Conservation (phyloP, 2,329 filamentous ascomycete species). For the Hypomyces rosellus region DNA sequence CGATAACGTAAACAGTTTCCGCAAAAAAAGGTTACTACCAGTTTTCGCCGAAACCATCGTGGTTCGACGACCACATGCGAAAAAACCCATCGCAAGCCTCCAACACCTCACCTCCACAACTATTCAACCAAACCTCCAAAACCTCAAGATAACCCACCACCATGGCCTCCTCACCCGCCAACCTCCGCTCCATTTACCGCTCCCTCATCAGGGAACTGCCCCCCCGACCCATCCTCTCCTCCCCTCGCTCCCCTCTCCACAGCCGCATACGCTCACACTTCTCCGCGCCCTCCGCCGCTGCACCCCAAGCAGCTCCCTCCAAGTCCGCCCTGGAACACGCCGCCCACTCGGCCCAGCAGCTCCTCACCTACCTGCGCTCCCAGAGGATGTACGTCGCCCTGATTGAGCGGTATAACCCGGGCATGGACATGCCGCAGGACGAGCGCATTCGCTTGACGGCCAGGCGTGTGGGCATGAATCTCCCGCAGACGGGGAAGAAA, state of each 20-base stretch:
- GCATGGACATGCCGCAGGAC: slow-evolving; percentile 79
- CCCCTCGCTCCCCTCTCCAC: slow-evolving; percentile 49
- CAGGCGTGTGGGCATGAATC: slow-evolving; percentile 80
- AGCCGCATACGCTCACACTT: slow-evolving; percentile 26
- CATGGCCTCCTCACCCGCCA: slow-evolving; percentile 37
- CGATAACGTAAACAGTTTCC: no score
- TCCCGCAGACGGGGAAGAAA: slow-evolving; percentile 45
- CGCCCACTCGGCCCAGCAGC: slow-evolving; percentile 57
- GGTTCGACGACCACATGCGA: no score
- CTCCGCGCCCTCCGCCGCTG: slow-evolving; percentile 35
- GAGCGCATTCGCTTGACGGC: slow-evolving; percentile 81
- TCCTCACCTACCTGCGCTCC: slow-evolving; percentile 72
- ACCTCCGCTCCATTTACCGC: slow-evolving; percentile 75
- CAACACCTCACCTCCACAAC: neutral
- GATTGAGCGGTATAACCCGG: slow-evolving; percentile 88
- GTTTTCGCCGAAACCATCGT: no score
- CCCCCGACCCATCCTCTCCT: slow-evolving; percentile 51
- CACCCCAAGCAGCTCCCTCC: slow-evolving; percentile 23
- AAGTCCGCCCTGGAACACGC: slow-evolving; percentile 17
- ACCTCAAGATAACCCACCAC: neutral
- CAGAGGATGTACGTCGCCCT: slow-evolving; percentile 77
- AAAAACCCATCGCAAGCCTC: no score
- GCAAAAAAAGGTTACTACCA: no score
- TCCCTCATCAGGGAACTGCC: slow-evolving; percentile 85
- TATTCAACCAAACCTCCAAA: neutral